Evolutionary conservation across 352 stramenopile species (phyloP).

Genomic region (Pythium sukuiense): DNA sequence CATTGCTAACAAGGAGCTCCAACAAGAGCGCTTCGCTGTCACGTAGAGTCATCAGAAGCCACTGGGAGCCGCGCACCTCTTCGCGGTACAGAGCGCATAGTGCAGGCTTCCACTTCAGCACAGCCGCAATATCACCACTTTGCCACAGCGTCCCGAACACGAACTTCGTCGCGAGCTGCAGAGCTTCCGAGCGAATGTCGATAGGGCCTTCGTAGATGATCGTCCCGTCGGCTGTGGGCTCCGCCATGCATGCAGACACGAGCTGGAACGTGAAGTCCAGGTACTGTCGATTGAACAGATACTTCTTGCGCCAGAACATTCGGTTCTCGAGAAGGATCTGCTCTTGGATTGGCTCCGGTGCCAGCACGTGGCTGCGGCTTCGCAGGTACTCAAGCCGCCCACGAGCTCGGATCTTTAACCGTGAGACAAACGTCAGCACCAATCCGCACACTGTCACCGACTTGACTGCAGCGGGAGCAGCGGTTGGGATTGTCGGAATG

Average conservation of each 20-base stretch:
- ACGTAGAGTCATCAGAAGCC: slow-evolving; percentile 65
- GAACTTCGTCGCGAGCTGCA: slow-evolving; percentile 83
- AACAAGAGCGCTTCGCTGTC: slow-evolving; percentile 65
- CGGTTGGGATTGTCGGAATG: neutral
- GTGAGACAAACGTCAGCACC: slow-evolving; percentile 24
- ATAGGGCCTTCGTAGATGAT: slow-evolving; percentile 40
- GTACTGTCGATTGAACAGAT: slow-evolving; percentile 74
- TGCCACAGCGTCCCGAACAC: slow-evolving; percentile 88
- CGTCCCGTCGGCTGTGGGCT: slow-evolving; percentile 27
- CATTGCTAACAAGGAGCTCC: slow-evolving; percentile 73
- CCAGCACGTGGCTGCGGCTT: slow-evolving; percentile 50
- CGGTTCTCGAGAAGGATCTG: slow-evolving; percentile 82
- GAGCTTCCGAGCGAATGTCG: slow-evolving; percentile 64
- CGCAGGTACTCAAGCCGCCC: slow-evolving; percentile 47
- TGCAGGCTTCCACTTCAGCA: slow-evolving; percentile 76
- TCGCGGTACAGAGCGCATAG: slow-evolving; percentile 72
- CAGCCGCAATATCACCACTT: slow-evolving; percentile 62
- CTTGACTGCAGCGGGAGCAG: slow-evolving; percentile 9
- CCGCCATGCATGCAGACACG: slow-evolving; percentile 56
- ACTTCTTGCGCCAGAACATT: slow-evolving; percentile 86
- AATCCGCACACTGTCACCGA: slow-evolving; percentile 33
- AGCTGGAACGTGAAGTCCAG: slow-evolving; percentile 83
- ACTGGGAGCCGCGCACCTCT: slow-evolving; percentile 65
- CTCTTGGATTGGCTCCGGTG: slow-evolving; percentile 67
- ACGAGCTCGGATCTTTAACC: slow-evolving; percentile 22